Evolutionary conservation across 2,329 filamentous ascomycete species (phyloP).

Genomic region (Penicillium sp.): DNA sequence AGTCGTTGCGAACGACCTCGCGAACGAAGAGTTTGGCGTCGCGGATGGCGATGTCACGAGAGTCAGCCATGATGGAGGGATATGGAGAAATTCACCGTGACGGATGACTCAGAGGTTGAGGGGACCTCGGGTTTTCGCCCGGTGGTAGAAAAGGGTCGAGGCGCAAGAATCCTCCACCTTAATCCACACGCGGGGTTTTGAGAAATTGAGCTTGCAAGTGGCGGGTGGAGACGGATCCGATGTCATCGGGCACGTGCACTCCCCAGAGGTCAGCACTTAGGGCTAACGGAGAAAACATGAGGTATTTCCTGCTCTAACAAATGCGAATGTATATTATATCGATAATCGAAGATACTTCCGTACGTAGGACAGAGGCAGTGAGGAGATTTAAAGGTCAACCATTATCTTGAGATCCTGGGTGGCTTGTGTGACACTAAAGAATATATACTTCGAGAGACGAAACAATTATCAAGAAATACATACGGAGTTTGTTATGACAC

Average conservation of each 20-base stretch:
- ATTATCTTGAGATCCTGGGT: too few relatives aligned
- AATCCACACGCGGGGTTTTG: constrained; percentile 2
- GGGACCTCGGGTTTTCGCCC: not conserved
- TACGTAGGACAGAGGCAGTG: too few relatives aligned
- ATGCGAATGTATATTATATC: not conserved
- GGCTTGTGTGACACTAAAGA: too few relatives aligned
- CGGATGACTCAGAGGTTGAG: not conserved
- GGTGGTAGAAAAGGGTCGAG: constrained; percentile 4
- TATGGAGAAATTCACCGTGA: not conserved
- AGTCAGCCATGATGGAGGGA: constrained; percentile 19
- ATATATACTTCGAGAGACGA: too few relatives aligned
- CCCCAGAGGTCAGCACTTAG: not conserved
- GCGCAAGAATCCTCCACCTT: constrained; percentile 7
- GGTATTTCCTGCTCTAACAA: not conserved
- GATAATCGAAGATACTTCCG: too few relatives aligned
- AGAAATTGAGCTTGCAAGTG: constrained; percentile 15
- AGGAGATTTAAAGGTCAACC: too few relatives aligned
- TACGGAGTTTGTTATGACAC: too few relatives aligned
- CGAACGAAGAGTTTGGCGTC: constrained; percentile 43
- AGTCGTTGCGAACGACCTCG: constrained; percentile 44
- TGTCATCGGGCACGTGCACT: constrained; percentile 23
- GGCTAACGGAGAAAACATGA: not conserved
- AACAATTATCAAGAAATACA: too few relatives aligned
- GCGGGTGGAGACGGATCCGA: constrained; percentile 18
- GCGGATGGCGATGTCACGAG: constrained; percentile 41